Conservation (phyloP, 2,329 filamentous ascomycete genomes). For the Mycosphaerella arachidis region DNA sequence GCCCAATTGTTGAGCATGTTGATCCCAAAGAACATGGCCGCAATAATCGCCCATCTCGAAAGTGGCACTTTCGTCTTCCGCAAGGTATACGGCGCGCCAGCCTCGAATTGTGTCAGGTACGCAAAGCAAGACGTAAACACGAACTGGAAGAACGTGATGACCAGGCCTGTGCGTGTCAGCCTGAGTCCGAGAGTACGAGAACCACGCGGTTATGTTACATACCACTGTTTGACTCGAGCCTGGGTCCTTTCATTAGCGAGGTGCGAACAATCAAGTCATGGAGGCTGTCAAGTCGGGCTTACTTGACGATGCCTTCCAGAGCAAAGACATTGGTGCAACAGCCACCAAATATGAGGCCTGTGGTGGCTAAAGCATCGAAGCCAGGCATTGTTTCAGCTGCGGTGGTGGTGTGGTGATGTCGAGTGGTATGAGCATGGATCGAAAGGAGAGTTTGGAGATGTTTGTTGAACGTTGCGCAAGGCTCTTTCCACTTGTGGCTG, state of each 20-base stretch:
- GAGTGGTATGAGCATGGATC: background rate
- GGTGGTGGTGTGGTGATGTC: background rate
- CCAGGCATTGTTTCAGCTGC: constrained; percentile 9
- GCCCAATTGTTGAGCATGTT: constrained; percentile 97
- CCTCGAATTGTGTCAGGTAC: constrained; percentile 43
- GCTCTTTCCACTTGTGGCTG: background rate
- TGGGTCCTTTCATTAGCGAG: constrained; percentile 34
- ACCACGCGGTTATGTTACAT: constrained; percentile 29
- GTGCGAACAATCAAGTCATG: background rate
- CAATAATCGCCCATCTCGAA: constrained; percentile 80
- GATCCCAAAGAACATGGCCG: constrained; percentile 84
- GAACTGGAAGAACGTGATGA: constrained; percentile 50
- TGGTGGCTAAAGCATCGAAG: constrained; percentile 48
- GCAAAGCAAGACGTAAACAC: constrained; percentile 59
- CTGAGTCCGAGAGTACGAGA: background rate
- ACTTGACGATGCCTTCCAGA: constrained; percentile 92
- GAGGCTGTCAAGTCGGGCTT: constrained; percentile 38
- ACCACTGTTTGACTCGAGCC: constrained; percentile 81
- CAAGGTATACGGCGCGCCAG: constrained; percentile 65
- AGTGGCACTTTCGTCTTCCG: constrained; percentile 76
- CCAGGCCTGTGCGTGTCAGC: constrained; percentile 53
- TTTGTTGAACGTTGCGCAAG: background rate
- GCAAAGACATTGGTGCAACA: constrained; percentile 98
- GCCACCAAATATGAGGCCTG: constrained; percentile 86
- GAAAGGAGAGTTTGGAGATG: background rate